Evolutionary conservation across 345 rosid species (phyloP), one percentile per base, ranked within the genome.

Genomic region (Acer saccharum): DNA sequence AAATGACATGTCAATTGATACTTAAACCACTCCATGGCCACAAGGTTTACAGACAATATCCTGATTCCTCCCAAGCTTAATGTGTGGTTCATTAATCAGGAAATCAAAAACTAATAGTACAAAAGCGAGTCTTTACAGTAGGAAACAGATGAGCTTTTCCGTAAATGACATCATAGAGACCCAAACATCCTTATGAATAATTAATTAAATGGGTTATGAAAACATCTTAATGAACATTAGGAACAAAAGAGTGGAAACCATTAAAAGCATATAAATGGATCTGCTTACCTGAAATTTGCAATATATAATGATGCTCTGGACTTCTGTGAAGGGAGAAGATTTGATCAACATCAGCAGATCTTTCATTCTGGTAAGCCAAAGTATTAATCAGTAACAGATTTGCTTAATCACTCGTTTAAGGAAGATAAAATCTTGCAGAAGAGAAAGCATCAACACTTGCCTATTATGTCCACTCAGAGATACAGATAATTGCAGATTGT

Each of bases 251-350:
- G 25, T 67, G 65, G 39, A 41, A 71, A 78, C 4, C 17, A 3
- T 62, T 46, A 41, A 68, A 62, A 58, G 43, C 50, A 74, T 65
- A 71, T 2, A 78, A 21, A 61, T 17, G 64, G 76, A 64, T 10
- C 25, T 43, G 50, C 55, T 69, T 79, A 94, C 99, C 97, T 96
- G 98, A 87, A 96, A 94, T 84, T 94, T 96, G 92, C 99, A 96
- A 88, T 95, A 95, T 27, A 94, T 79, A 75, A 95, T 96, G 81
- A 91, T 91, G 86, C 99, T 96, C 64, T 80, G 74, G 73, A 86
- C 88, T 82, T 94, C 90, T 46, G n/a, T 62, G 63, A 85, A 92
- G 52, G 90, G 94, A 80, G 86, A 81, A 77, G 98, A 92, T 83
- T 84, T 91, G 65, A 92, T 87, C 84, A 96, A 69, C 74, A 20